A percentile compares a stretch with the other conserved stretches of the same genome.
Conservation (phyloP, 495 filamentous ascomycete genomes). For the Astrocystis sublimbata region DNA sequence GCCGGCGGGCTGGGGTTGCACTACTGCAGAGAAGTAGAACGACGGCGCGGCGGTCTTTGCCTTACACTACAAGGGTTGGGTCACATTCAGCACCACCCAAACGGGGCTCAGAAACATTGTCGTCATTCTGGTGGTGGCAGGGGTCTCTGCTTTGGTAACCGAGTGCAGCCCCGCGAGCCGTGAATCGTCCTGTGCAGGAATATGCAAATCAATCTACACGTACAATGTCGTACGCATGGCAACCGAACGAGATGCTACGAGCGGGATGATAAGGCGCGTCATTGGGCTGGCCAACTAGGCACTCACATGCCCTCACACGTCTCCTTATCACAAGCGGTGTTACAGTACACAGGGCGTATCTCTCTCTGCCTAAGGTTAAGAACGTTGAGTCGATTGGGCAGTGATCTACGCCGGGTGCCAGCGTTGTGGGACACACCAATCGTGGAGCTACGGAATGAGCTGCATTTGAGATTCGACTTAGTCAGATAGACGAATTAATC, state of each 20-base stretch:
- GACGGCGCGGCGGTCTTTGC: conserved; percentile 4
- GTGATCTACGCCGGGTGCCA: conserved; percentile 1
- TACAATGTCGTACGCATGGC: neutral
- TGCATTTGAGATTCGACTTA: neutral
- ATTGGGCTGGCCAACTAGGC: neutral
- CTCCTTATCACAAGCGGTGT: neutral
- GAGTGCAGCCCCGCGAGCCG: neutral
- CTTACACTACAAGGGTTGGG: conserved; percentile 1
- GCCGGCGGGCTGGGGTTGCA: conserved; percentile 13
- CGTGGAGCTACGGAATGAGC: neutral
- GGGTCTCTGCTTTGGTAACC: neutral
- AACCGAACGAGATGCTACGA: too few relatives aligned
- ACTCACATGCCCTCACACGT: neutral
- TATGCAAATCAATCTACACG: neutral
- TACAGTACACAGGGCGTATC: neutral
- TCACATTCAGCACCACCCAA: conserved; percentile 5
- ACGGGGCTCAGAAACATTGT: neutral
- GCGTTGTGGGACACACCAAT: neutral
- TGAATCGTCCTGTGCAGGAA: neutral
- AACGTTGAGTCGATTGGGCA: conserved; percentile 3
- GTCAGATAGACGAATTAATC: conserved; percentile 1
- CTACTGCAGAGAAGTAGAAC: conserved; percentile 10
- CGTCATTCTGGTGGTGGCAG: neutral
- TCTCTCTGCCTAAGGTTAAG: neutral
- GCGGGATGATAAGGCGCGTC: neutral